Evolutionary conservation across 179 eudicot genomes (phyloP).

Genomic region (Actinidia arguta): DNA sequence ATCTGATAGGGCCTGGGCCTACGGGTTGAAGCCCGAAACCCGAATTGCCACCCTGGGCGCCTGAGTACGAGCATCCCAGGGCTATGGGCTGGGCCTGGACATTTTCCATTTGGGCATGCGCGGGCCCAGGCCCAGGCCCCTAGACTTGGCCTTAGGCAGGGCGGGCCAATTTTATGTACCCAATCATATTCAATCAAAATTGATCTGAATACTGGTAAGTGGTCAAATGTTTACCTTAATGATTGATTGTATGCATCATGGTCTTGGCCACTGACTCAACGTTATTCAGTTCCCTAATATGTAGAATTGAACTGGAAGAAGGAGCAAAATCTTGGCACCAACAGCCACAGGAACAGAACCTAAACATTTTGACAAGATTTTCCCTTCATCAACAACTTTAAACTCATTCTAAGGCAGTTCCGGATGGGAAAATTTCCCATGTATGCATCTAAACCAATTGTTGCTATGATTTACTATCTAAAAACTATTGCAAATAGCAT

Average conservation of each 20-base stretch:
- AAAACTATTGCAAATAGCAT: background rate
- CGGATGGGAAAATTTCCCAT: background rate
- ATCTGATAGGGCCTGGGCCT: too few species aligned
- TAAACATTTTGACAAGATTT: constrained; percentile 27
- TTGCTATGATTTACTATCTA: background rate
- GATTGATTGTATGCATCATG: constrained; percentile 85
- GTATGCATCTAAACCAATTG: background rate
- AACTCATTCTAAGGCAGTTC: background rate
- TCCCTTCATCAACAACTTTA: constrained; percentile 14
- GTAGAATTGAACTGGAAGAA: constrained; percentile 66
- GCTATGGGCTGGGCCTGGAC: too few species aligned
- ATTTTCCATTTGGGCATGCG: too few species aligned
- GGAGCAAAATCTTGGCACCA: constrained; percentile 98
- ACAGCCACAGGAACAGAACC: constrained; percentile 92
- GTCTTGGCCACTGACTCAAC: constrained; percentile 69
- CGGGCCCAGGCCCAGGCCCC: too few species aligned
- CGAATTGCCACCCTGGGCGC: too few species aligned
- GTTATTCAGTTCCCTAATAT: constrained; percentile 77
- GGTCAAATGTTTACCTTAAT: constrained; percentile 53
- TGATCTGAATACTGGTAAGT: background rate
- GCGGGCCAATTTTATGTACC: too few species aligned
- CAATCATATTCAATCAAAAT: background rate
- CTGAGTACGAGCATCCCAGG: too few species aligned
- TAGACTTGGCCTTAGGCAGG: too few species aligned
- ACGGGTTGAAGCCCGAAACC: too few species aligned